A percentile compares a stretch with the other conserved stretches of the same genome.
These are phyloP conservation scores for Claviceps spartinae DNA, from an alignment of 2,329 filamentous ascomycete species.

Conservation along the genomic window DNA sequence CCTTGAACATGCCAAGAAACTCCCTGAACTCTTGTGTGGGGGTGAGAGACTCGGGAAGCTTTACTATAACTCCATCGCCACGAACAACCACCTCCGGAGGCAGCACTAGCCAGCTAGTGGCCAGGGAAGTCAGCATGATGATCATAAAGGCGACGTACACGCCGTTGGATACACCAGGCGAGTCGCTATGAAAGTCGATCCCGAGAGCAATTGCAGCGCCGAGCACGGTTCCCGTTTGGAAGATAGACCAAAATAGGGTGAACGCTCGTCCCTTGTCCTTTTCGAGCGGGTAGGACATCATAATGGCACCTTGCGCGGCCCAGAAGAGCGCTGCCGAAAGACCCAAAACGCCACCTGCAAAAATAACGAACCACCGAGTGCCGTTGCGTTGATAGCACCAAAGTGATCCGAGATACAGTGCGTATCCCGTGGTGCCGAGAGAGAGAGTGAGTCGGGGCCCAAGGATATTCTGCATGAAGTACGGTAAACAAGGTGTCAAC, in stretches of 20 bases:
- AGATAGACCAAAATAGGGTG: constrained; percentile 87
- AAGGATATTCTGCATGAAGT: constrained; percentile 1
- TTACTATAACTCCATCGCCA: constrained; percentile 6
- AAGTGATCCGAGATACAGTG: constrained; percentile 6
- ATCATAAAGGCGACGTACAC: constrained; percentile 5
- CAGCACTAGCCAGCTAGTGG: constrained; percentile 8
- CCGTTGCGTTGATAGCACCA: constrained; percentile 5
- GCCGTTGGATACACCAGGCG: constrained; percentile 3
- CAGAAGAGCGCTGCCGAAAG: constrained; percentile 67
- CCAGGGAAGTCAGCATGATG: constrained; percentile 8
- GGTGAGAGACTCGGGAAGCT: constrained; percentile 3
- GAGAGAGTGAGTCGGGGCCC: constrained; percentile 3
- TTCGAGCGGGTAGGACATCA: constrained; percentile 81
- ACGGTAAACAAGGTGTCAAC: background rate
- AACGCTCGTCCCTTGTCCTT: constrained; percentile 75
- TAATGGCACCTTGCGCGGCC: constrained; percentile 71
- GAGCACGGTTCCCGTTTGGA: constrained; percentile 81
- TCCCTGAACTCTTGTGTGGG: constrained; percentile 6
- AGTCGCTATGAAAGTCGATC: constrained; percentile 4
- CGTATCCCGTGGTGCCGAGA: constrained; percentile 4
- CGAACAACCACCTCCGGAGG: constrained; percentile 7
- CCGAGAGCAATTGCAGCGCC: constrained; percentile 30
- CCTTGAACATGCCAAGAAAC: constrained; percentile 10
- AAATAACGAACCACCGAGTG: constrained; percentile 26
- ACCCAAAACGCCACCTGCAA: constrained; percentile 62